Percentiles rank a stretch among this genome's conserved stretches.
These are phyloP conservation scores for Musa balbisiana DNA, from an alignment of 202 grass and related monocot species.

Conservation along the genomic window DNA sequence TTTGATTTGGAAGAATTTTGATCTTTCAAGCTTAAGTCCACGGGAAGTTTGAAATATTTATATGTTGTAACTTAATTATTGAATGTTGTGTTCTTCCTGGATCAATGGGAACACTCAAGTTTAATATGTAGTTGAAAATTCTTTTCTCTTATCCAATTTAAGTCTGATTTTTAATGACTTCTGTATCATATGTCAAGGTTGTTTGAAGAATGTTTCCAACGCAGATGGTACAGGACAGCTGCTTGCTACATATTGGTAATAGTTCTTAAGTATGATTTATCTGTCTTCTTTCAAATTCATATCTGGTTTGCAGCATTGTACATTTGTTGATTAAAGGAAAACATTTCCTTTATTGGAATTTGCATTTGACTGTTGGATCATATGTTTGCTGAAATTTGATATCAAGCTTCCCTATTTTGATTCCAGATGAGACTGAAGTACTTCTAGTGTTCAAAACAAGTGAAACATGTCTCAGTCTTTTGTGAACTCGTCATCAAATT, in stretches of 20 bases:
- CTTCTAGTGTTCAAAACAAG: neutral
- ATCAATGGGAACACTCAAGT: neutral
- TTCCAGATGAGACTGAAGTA: neutral
- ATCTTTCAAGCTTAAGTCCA: neutral
- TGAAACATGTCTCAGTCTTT: neutral
- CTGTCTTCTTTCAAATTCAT: neutral
- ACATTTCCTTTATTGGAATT: no score
- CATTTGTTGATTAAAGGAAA: neutral
- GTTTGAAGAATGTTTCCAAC: conserved; percentile 99
- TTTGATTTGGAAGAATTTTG: neutral
- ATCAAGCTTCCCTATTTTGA: neutral
- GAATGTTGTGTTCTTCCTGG: neutral
- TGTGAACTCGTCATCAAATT: conserved; percentile 20
- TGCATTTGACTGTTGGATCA: neutral
- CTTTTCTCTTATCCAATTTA: neutral
- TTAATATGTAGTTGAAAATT: neutral
- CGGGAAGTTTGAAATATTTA: no score
- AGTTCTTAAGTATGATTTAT: neutral
- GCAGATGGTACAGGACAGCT: conserved; percentile 98
- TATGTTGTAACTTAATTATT: no score
- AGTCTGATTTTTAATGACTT: neutral
- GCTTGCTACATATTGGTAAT: conserved; percentile 98
- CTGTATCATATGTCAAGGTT: conserved; percentile 47
- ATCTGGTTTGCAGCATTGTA: neutral
- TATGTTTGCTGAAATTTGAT: neutral